These are phyloP conservation scores for Closterium sp. DNA, from an alignment of 139 green algal genomes.

Conservation along the genomic window DNA sequence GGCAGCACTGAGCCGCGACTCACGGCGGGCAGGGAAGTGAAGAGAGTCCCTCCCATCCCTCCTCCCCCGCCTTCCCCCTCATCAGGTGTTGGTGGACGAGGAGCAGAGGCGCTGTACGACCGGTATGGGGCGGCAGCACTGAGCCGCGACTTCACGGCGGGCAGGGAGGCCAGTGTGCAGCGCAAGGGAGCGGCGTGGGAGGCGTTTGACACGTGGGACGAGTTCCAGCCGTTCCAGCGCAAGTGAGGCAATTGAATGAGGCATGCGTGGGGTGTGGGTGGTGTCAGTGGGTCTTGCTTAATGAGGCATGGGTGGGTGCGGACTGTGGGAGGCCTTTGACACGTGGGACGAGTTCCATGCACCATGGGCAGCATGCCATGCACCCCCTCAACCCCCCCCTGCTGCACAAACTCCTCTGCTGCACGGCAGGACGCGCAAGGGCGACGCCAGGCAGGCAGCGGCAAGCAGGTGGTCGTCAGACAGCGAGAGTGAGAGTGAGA, in stretches of 20 bases:
- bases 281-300: too few relatives aligned
- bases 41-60: too few relatives aligned
- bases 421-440: slow-evolving; percentile 37
- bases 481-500: not conserved
- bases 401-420: too few relatives aligned
- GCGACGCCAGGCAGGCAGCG: slow-evolving; percentile 14
- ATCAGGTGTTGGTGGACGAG: too few relatives aligned
- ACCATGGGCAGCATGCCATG: too few relatives aligned
- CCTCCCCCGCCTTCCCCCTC: too few relatives aligned
- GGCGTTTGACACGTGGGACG: slow-evolving; percentile 40
- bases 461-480: not conserved
- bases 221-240: slow-evolving; percentile 26
- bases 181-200: not conserved
- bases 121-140: slow-evolving; percentile 17
- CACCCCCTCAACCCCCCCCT: too few relatives aligned
- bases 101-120: too few relatives aligned
- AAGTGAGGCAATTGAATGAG: slow-evolving; percentile 12
- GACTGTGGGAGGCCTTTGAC: slow-evolving; percentile 24
- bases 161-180: not conserved
- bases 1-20: too few relatives aligned
- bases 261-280: not conserved
- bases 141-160: not conserved
- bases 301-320: too few relatives aligned
- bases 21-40: too few relatives aligned
- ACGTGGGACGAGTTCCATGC: slow-evolving; percentile 43